A percentile compares a stretch with the other conserved stretches of the same genome.
These are phyloP conservation scores for Ganoderma multipileum DNA, from an alignment of 1,284 basidiomycete genomes.

Conservation along the genomic window DNA sequence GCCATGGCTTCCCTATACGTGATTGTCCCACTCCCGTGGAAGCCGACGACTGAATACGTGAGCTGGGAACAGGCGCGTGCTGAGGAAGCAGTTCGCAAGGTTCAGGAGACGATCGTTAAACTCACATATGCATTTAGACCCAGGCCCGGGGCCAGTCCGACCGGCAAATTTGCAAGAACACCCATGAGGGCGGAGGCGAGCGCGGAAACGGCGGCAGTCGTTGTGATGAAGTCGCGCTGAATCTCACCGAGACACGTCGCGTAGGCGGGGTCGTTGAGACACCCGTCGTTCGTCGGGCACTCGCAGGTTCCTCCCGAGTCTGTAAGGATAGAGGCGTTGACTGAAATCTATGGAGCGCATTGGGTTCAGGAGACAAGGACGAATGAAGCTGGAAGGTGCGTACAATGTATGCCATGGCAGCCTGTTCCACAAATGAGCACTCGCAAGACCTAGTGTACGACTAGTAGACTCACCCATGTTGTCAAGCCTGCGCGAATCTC, in stretches of 20 bases:
- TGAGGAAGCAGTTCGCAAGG: neutral
- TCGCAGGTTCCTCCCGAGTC: slow-evolving; percentile 85
- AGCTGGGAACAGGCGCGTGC: slow-evolving; percentile 59
- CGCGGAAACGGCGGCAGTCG: slow-evolving; percentile 80
- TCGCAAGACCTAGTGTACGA: slow-evolving; percentile 3
- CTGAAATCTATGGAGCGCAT: slow-evolving; percentile 69
- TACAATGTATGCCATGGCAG: slow-evolving; percentile 75
- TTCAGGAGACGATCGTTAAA: slow-evolving; percentile 17
- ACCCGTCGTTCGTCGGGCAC: slow-evolving; percentile 62
- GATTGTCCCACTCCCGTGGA: slow-evolving; percentile 79
- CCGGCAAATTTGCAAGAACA: slow-evolving; percentile 82
- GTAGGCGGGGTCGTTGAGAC: slow-evolving; percentile 67
- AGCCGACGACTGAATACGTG: slow-evolving; percentile 88
- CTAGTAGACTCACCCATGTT: slow-evolving; percentile 68
- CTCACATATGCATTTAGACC: slow-evolving; percentile 86
- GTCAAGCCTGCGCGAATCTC: slow-evolving; percentile 85
- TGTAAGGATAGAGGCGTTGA: slow-evolving; percentile 82
- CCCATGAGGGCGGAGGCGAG: slow-evolving; percentile 87
- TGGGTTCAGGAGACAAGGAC: neutral
- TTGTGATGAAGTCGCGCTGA: slow-evolving; percentile 76
- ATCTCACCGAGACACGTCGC: slow-evolving; percentile 71
- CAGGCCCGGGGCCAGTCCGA: slow-evolving; percentile 82
- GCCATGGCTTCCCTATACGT: slow-evolving; percentile 85
- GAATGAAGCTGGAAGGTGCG: slow-evolving; percentile 30
- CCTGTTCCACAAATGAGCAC: slow-evolving; percentile 43